Conservation (phyloP, 306 rosid species). For the Macrotyloma uniflorum region DNA sequence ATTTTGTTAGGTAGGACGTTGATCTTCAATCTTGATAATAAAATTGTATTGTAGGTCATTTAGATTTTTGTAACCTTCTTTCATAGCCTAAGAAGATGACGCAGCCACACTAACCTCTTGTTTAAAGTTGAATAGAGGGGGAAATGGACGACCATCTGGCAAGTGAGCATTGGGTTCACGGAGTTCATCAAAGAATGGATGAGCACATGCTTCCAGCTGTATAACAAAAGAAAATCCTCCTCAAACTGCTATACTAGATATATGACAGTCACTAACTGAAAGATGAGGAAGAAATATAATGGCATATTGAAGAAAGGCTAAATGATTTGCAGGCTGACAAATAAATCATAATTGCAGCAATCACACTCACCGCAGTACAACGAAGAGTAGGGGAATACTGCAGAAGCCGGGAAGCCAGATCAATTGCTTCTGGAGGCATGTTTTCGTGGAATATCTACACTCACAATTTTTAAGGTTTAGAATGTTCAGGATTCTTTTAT, state of each 20-base stretch:
- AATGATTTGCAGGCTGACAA: not conserved
- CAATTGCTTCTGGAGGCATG: constrained; percentile 90
- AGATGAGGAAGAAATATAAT: not conserved
- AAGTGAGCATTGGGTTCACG: constrained; percentile 71
- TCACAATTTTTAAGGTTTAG: constrained; percentile 29
- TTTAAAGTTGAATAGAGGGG: constrained; percentile 75
- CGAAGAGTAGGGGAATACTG: constrained; percentile 87
- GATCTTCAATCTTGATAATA: constrained; percentile 12
- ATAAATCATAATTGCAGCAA: constrained; percentile 4
- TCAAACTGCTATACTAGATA: constrained; percentile 11
- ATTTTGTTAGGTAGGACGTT: constrained; percentile 1
- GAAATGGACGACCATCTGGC: constrained; percentile 71
- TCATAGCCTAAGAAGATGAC: not conserved
- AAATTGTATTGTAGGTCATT: not conserved
- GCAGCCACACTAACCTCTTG: constrained; percentile 62
- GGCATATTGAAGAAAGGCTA: not conserved
- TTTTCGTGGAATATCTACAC: constrained; percentile 71
- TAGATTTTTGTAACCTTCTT: not conserved
- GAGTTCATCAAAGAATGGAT: constrained; percentile 85
- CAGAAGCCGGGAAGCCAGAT: constrained; percentile 74
- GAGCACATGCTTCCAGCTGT: constrained; percentile 87
- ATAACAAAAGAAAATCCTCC: constrained; percentile 35
- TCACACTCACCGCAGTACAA: constrained; percentile 75
- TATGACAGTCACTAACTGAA: not conserved
- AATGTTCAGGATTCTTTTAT: constrained; percentile 3